These are phyloP conservation scores for Copromyces sp. DNA, from an alignment of 495 filamentous ascomycete species.

Conservation along the genomic window DNA sequence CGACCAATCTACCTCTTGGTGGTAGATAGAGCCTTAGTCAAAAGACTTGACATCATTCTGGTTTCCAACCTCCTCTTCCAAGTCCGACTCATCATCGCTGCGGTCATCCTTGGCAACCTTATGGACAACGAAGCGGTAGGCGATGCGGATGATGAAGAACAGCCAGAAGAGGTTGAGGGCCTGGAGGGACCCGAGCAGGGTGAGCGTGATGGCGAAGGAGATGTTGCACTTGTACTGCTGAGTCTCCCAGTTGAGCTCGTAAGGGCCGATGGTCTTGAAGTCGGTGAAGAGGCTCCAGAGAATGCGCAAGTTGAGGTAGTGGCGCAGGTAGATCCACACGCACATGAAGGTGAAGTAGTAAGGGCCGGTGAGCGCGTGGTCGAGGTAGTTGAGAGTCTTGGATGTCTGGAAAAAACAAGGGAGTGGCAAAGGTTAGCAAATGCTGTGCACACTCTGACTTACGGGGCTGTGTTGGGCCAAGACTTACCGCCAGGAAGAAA, in stretches of 20 bases:
- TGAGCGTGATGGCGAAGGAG: slow-evolving; percentile 62
- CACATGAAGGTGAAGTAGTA: slow-evolving; percentile 79
- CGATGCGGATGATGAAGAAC: slow-evolving; percentile 68
- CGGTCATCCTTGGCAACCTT: slow-evolving; percentile 42
- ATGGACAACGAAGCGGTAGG: slow-evolving; percentile 44
- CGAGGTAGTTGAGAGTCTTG: slow-evolving; percentile 88
- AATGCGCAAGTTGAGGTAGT: slow-evolving; percentile 84
- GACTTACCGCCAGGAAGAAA: slow-evolving; percentile 89
- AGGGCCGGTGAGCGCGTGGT: slow-evolving; percentile 61
- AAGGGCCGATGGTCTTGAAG: slow-evolving; percentile 83
- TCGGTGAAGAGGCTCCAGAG: slow-evolving; percentile 76
- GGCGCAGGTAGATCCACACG: slow-evolving; percentile 86
- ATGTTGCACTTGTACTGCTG: slow-evolving; percentile 76
- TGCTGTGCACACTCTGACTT: background rate
- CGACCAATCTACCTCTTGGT: background rate
- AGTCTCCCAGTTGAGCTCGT: slow-evolving; percentile 74
- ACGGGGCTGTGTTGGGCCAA: background rate
- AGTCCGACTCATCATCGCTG: slow-evolving; percentile 41
- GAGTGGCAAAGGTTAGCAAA: background rate
- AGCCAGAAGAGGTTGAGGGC: slow-evolving; percentile 83
- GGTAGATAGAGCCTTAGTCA: background rate
- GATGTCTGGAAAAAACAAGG: slow-evolving; percentile 51
- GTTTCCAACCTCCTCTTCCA: slow-evolving; percentile 12
- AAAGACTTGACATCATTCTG: background rate
- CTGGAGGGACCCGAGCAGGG: slow-evolving; percentile 62